Percentiles rank a stretch among this genome's conserved stretches.
These are phyloP conservation scores for Psilocybe sp. DNA, from an alignment of 768 basidiomycete species.

Conservation along the genomic window DNA sequence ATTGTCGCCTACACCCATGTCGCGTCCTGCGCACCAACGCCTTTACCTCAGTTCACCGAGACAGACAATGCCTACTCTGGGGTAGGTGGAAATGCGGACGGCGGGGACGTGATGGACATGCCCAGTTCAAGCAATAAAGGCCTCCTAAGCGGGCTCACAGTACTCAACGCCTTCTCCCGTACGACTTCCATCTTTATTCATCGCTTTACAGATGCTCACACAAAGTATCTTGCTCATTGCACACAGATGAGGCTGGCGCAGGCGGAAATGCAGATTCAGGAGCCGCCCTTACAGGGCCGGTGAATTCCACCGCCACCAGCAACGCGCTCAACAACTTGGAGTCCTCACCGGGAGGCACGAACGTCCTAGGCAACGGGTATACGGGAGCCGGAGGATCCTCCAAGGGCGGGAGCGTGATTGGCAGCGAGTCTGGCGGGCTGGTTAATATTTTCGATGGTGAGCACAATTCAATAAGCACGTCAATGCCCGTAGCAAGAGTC, in stretches of 20 bases:
- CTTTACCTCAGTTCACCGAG: neutral
- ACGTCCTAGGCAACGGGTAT: conserved; percentile 12
- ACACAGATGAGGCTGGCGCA: conserved; percentile 28
- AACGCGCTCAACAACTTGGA: neutral
- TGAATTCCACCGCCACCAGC: neutral
- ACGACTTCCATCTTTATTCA: conserved; percentile 8
- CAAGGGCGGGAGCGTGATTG: too few relatives aligned
- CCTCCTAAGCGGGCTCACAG: conserved; percentile 8
- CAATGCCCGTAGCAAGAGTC: too few relatives aligned
- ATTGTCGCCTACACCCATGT: neutral
- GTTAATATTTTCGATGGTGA: conserved; percentile 31
- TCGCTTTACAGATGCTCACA: neutral
- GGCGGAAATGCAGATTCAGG: conserved; percentile 34
- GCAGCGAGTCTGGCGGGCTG: conserved; percentile 14
- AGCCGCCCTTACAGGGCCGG: conserved; percentile 8
- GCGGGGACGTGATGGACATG: conserved; percentile 25
- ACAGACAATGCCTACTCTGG: conserved; percentile 30
- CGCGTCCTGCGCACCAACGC: neutral
- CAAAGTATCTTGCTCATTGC: neutral
- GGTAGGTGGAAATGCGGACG: conserved; percentile 28
- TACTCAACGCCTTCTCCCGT: conserved; percentile 27
- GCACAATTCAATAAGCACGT: too few relatives aligned
- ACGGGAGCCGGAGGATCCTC: conserved; percentile 16
- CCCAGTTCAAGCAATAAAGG: neutral
- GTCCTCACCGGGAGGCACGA: conserved; percentile 1